These are phyloP conservation scores for Metschnikowia vanudenii DNA, from an alignment of 805 yeast genomes.

Conservation along the genomic window DNA sequence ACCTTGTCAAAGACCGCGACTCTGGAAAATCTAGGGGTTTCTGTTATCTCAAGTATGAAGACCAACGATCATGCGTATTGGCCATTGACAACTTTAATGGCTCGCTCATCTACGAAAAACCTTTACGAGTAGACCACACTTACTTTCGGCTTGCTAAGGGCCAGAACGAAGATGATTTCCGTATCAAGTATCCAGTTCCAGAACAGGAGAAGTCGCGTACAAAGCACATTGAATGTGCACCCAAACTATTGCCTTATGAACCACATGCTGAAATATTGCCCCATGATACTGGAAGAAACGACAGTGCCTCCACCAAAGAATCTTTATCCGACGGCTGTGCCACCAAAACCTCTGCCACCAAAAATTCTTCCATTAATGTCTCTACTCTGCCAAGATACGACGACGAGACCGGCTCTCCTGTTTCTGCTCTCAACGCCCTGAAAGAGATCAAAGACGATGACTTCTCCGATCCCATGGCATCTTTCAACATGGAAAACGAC, in stretches of 20 bases:
- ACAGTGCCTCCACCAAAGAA: too few species aligned
- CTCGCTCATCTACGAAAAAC: slow-evolving; percentile 47
- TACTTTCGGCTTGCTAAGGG: slow-evolving; percentile 55
- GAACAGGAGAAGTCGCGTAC: slow-evolving; percentile 5
- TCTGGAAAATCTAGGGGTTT: slow-evolving; percentile 71
- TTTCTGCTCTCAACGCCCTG: too few species aligned
- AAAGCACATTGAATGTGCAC: slow-evolving; percentile 6
- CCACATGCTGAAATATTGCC: neutral
- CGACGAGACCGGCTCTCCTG: too few species aligned
- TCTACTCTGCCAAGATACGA: too few species aligned
- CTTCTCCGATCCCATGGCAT: neutral
- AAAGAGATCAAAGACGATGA: neutral
- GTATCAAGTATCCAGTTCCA: slow-evolving; percentile 25
- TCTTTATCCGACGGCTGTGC: too few species aligned
- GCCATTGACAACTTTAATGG: slow-evolving; percentile 92
- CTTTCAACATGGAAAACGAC: slow-evolving; percentile 16
- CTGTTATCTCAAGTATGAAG: slow-evolving; percentile 80
- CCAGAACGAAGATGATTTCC: slow-evolving; percentile 46
- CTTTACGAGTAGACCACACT: slow-evolving; percentile 67
- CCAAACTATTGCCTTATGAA: slow-evolving; percentile 8
- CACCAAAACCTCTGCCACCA: too few species aligned
- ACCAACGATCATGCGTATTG: slow-evolving; percentile 72
- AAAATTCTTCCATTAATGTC: too few species aligned
- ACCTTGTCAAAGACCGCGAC: slow-evolving; percentile 61
- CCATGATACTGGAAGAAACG: too few species aligned